Percentiles rank a stretch among this genome's conserved stretches.
Evolutionary conservation across 164 flowering plant genomes (phyloP).

Genomic region (Liquidambar formosana): DNA sequence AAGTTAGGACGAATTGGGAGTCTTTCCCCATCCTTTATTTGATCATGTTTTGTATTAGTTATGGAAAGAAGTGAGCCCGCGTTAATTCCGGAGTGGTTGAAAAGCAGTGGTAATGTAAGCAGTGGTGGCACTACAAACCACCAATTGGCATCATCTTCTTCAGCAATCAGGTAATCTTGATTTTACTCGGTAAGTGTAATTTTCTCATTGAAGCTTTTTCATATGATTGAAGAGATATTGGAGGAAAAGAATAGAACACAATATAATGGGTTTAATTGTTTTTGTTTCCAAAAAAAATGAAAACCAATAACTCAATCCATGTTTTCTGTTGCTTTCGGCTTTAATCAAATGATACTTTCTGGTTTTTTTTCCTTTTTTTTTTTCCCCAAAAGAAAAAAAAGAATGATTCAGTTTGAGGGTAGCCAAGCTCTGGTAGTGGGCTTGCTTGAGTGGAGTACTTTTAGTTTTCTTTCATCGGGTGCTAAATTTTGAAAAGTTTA

Average conservation of each 20-base stretch:
- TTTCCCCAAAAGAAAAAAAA: too few relatives aligned
- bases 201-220: neutral
- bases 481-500: too few relatives aligned
- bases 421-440: too few relatives aligned
- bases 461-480: neutral
- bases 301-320: too few relatives aligned
- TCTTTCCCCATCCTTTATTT: neutral
- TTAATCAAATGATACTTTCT: too few relatives aligned
- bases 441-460: too few relatives aligned
- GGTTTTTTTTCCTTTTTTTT: too few relatives aligned
- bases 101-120: conserved; percentile 21
- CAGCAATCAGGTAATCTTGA: conserved; percentile 33
- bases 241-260: too few relatives aligned
- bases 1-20: neutral
- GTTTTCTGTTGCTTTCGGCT: too few relatives aligned
- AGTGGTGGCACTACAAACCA: conserved; percentile 22
- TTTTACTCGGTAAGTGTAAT: neutral
- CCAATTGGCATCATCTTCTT: conserved; percentile 20
- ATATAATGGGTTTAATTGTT: too few relatives aligned
- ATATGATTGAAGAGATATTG: neutral
- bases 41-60: conserved; percentile 21
- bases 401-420: too few relatives aligned
- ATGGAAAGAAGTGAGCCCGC: conserved; percentile 36
- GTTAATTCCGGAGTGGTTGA: conserved; percentile 36
- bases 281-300: too few relatives aligned